Evolutionary conservation across 257 asterid genomes (phyloP), one percentile per base, ranked within the genome.

Genomic region (Penstemon eatonii): DNA sequence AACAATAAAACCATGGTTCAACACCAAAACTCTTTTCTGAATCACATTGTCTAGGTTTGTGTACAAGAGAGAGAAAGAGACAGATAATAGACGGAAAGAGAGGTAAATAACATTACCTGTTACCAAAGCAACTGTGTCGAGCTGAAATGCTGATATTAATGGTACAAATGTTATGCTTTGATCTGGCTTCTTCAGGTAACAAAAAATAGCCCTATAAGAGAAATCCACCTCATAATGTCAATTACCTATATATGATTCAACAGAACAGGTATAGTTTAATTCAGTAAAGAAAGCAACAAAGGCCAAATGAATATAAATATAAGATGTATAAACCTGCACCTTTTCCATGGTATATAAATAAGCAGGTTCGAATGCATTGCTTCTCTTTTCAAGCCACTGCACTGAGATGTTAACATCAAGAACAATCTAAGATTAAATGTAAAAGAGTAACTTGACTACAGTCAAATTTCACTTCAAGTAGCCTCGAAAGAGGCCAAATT

Each of bases 321-420:
- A n/a, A 12, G 52, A 15, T 25, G 33, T 25, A 25, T 25, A 25
- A 43, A 49, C 66, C 68, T 68, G 63, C 72, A 87, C 97, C 99
- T 94, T 94, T 73, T 89, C 97, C 85, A 81, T 78, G 71, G 96
- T 89, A 82, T 88, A 94, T 66, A 87, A 71, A 74, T 87, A 94
- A 67, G 91, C 86, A 50, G 99, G 97, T 78, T 94, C 99, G 62
- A 83, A 87, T 59, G 90, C 86, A 47, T 91, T 87, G 86, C 96
- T 89, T 77, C 95, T 91, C 75, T 78, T 84, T 80, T 92, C 99
- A 69, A 94, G 92, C 95, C 95, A 93, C 82, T 82, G 95, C 80
- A 91, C 99, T 91, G 97, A 70, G 67, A 73, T 70, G 71, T 62
- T 46, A 68, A 85, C 60, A 84, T 60, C 71, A 82, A 69, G 63